Conservation (phyloP, 1,139 yeast species). For the Kodamaea arcana region DNA sequence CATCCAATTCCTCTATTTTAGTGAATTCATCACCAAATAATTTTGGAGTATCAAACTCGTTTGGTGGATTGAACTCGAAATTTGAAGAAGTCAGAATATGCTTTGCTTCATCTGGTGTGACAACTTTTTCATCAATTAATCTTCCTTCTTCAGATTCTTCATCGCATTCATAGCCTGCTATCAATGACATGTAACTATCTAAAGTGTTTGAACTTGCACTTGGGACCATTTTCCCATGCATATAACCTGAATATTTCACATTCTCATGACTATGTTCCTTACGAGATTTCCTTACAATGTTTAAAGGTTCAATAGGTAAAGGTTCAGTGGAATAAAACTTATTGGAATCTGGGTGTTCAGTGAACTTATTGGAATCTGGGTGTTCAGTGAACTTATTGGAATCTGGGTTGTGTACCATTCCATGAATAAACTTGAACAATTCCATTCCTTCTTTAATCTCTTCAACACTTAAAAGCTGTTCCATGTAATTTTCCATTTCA, state of each 20-base stretch:
- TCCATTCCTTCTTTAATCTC: slow-evolving; percentile 7
- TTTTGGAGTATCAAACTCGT: neutral
- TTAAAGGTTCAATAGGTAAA: slow-evolving; percentile 15
- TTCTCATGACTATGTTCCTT: slow-evolving; percentile 8
- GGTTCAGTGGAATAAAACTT: slow-evolving; percentile 25
- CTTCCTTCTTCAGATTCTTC: slow-evolving; percentile 7
- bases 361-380: neutral
- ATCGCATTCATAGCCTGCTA: slow-evolving; percentile 16
- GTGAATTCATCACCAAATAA: neutral
- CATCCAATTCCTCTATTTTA: neutral
- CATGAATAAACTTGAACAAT: slow-evolving; percentile 8
- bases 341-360: slow-evolving; percentile 1
- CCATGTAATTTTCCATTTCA: slow-evolving; percentile 12
- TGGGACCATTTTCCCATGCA: slow-evolving; percentile 10
- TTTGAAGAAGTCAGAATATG: no score
- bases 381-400: slow-evolving; percentile 1
- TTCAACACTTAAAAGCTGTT: slow-evolving; percentile 5
- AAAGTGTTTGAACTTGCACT: slow-evolving; percentile 13
- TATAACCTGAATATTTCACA: slow-evolving; percentile 12
- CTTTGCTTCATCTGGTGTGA: no score
- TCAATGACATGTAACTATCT: slow-evolving; percentile 14
- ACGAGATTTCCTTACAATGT: slow-evolving; percentile 1
- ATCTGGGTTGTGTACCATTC: slow-evolving; percentile 3
- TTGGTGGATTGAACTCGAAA: no score
- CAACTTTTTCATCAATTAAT: neutral